Conservation (phyloP, 2,329 filamentous ascomycete genomes). For the Pezicula rhizophila region DNA sequence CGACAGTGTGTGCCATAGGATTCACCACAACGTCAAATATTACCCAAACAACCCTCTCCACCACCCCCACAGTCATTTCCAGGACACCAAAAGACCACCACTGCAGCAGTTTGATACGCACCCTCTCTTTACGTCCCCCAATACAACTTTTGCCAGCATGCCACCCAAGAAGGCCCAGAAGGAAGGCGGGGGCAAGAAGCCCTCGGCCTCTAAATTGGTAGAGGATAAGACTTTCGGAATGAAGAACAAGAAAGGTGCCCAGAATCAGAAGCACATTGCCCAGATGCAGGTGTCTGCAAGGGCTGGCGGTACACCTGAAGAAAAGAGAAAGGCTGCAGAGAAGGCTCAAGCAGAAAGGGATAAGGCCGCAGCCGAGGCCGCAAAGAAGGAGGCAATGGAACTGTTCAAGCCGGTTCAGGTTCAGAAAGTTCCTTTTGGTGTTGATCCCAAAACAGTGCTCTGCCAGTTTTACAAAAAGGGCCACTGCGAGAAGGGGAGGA, state of each 20-base stretch:
- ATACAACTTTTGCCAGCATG: constrained; percentile 47
- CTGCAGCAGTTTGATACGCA: not conserved
- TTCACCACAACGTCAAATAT: constrained; percentile 7
- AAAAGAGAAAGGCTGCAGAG: constrained; percentile 72
- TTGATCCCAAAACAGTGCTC: constrained; percentile 94
- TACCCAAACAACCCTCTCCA: constrained; percentile 8
- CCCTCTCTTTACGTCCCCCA: not conserved
- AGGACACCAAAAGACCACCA: not conserved
- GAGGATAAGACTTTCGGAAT: constrained; percentile 99
- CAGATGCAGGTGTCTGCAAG: constrained; percentile 71
- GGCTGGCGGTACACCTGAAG: constrained; percentile 72
- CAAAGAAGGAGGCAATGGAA: constrained; percentile 71
- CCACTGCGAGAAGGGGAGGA: constrained; percentile 91
- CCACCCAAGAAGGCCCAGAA: constrained; percentile 61
- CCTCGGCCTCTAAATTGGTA: constrained; percentile 48
- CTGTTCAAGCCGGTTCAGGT: constrained; percentile 86
- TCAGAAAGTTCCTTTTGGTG: constrained; percentile 97
- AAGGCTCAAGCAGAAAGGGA: constrained; percentile 71
- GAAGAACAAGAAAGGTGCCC: constrained; percentile 98
- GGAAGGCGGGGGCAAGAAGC: constrained; percentile 47
- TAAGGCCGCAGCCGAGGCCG: constrained; percentile 83
- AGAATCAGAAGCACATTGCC: constrained; percentile 84
- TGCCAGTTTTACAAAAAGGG: constrained; percentile 98
- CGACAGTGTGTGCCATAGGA: not conserved
- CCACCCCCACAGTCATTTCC: constrained; percentile 24